Conservation (phyloP, 164 flowering plant species). For the Chloranthus sessilifolius region DNA sequence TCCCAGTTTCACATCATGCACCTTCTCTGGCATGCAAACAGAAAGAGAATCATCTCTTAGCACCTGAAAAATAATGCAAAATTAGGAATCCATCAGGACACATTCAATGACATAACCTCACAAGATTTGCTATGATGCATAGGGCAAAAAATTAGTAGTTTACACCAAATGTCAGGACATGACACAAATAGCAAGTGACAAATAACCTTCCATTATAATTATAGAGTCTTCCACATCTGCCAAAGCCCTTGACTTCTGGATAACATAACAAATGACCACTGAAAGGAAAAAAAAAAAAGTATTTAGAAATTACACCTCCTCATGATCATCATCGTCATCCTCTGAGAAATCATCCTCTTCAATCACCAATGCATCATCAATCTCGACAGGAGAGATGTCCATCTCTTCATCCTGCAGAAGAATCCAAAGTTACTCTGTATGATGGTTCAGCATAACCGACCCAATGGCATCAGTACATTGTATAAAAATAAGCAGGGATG, state of each 20-base stretch:
- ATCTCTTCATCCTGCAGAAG: conserved; percentile 75
- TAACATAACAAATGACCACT: not conserved
- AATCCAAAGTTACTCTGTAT: no score
- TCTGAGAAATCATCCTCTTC: conserved; percentile 98
- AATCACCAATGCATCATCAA: conserved; percentile 91
- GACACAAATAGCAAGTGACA: no score
- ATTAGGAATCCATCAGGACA: not conserved
- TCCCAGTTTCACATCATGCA: conserved; percentile 90
- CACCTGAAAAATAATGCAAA: conserved; percentile 38
- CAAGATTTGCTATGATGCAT: no score
- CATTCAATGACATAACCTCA: no score
- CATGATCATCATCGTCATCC: conserved; percentile 87
- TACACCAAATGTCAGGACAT: no score
- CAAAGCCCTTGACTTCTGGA: not conserved
- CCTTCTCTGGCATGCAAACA: conserved; percentile 74
- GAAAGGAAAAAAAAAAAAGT: not conserved
- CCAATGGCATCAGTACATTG: no score
- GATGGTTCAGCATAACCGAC: no score
- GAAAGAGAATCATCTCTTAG: conserved; percentile 74
- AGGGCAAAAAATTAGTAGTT: not conserved
- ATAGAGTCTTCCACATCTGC: no score
- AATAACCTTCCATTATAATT: no score
- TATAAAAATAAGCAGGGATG: no score
- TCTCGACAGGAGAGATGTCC: conserved; percentile 80
- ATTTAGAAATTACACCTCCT: conserved; percentile 52